These are phyloP conservation scores for Silene conica DNA, from an alignment of 148 eudicot species.

Conservation along the genomic window DNA sequence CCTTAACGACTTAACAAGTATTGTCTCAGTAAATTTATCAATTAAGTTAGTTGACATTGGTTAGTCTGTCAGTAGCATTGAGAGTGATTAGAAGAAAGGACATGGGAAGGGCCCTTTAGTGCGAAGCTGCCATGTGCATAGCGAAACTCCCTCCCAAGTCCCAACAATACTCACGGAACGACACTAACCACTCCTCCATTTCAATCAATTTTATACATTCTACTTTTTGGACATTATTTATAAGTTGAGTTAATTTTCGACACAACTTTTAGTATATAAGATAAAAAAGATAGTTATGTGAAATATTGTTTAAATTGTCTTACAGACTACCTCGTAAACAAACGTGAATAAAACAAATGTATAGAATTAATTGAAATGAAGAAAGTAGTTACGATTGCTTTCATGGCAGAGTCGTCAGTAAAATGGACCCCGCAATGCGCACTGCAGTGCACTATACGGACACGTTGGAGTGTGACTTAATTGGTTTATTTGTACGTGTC, in stretches of 20 bases:
- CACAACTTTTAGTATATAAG: too few species aligned
- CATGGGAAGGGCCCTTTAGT: not conserved
- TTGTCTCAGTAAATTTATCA: not conserved
- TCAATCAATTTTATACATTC: too few species aligned
- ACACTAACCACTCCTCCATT: too few species aligned
- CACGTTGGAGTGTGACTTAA: constrained; percentile 7
- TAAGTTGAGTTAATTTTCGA: too few species aligned
- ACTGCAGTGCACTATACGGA: not conserved
- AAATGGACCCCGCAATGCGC: not conserved
- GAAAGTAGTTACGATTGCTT: not conserved
- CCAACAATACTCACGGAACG: not conserved
- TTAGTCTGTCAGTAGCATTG: not conserved
- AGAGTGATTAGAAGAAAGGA: not conserved
- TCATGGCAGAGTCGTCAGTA: not conserved
- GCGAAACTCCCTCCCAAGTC: too few species aligned
- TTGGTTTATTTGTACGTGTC: not conserved
- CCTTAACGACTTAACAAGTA: too few species aligned
- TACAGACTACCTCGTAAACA: too few species aligned
- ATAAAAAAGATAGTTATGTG: too few species aligned
- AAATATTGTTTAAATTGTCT: too few species aligned
- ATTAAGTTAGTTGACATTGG: not conserved
- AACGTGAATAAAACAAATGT: too few species aligned
- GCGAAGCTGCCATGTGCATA: constrained; percentile 12
- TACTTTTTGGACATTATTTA: too few species aligned
- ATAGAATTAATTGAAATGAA: too few species aligned